A percentile compares a stretch with the other conserved stretches of the same genome.
Evolutionary conservation across 1,284 basidiomycete genomes (phyloP).

Genomic region (Meripilus lineatus): DNA sequence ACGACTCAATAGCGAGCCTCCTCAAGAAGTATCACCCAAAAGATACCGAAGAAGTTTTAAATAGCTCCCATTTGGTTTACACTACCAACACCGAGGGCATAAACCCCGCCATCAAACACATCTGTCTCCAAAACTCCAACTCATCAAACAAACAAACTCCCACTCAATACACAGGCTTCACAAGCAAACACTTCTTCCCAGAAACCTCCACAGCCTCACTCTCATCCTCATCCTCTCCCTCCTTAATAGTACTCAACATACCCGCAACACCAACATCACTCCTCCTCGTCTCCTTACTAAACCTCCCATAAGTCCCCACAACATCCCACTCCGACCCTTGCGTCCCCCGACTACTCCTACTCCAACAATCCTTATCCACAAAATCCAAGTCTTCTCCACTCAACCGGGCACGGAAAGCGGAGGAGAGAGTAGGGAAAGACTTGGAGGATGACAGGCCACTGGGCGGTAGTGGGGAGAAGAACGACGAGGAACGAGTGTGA

Average conservation of each 20-base stretch:
- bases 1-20: too few species aligned
- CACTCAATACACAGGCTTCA: too few species aligned
- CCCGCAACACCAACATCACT: constrained; percentile 3
- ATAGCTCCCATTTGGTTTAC: too few species aligned
- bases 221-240: constrained; percentile 12
- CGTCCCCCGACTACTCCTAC: constrained; percentile 3
- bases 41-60: too few species aligned
- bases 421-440: constrained; percentile 12
- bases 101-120: too few species aligned
- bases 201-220: constrained; percentile 20
- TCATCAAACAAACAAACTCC: too few species aligned
- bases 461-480: too few species aligned
- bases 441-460: constrained; percentile 11
- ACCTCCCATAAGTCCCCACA: constrained; percentile 20
- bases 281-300: constrained; percentile 12
- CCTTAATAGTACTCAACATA: constrained; percentile 10
- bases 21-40: too few species aligned
- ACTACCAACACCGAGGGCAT: too few species aligned
- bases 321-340: constrained; percentile 25
- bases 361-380: neutral
- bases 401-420: constrained; percentile 1
- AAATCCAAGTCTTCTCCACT: too few species aligned
- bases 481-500: neutral
- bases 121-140: too few species aligned
- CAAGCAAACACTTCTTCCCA: constrained; percentile 20